A percentile compares a stretch with the other conserved stretches of the same genome.
Conservation (phyloP, 2,329 filamentous ascomycete genomes). For the Phyllosticta citribraziliensis region DNA sequence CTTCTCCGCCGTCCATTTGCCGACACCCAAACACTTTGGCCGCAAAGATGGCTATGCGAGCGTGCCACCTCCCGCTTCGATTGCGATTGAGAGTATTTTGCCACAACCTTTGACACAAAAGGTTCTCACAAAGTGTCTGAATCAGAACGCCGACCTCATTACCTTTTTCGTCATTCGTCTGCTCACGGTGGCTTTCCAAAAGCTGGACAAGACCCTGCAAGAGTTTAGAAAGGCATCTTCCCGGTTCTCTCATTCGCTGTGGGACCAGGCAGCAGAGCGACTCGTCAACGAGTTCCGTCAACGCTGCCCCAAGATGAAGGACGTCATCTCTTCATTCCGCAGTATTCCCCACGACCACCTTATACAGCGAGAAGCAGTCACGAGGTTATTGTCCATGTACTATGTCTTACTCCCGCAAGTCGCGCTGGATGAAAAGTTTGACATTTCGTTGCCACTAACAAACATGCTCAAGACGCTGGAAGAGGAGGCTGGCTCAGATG, state of each 20-base stretch:
- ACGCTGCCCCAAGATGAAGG: conserved; percentile 71
- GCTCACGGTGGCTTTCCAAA: conserved; percentile 67
- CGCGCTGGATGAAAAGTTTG: conserved; percentile 76
- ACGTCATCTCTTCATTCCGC: conserved; percentile 66
- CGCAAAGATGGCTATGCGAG: conserved; percentile 51
- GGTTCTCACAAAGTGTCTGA: conserved; percentile 67
- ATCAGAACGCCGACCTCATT: conserved; percentile 66
- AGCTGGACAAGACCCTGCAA: conserved; percentile 56
- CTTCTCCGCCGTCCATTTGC: conserved; percentile 67
- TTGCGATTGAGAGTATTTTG: conserved; percentile 77
- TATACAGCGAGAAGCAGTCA: conserved; percentile 68
- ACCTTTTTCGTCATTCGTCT: conserved; percentile 78
- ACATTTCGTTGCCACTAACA: conserved; percentile 69
- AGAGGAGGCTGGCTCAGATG: conserved; percentile 24
- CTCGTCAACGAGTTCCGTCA: conserved; percentile 67
- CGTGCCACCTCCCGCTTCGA: conserved; percentile 65
- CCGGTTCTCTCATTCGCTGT: conserved; percentile 39
- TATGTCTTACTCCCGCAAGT: conserved; percentile 72
- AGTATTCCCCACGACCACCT: conserved; percentile 54
- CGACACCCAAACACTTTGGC: conserved; percentile 64
- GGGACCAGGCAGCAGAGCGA: conserved; percentile 59
- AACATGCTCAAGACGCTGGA: conserved; percentile 56
- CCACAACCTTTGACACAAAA: conserved; percentile 75
- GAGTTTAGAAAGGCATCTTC: conserved; percentile 46
- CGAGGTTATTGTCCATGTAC: conserved; percentile 71